Conservation (phyloP, 2,329 filamentous ascomycete species). For the Alternaria sp. region DNA sequence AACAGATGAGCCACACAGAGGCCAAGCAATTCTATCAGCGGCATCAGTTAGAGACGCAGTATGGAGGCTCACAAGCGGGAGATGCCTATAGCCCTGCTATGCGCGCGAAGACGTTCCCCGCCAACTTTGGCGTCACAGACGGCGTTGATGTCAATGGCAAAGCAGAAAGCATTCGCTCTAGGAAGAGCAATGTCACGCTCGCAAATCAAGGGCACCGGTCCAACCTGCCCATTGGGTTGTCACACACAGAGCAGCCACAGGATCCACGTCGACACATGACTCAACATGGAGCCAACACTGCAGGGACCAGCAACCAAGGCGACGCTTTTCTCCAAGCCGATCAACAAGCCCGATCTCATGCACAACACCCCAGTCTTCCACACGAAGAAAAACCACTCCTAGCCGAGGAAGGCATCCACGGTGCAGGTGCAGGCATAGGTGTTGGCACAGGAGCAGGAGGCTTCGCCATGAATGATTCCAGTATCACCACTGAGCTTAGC, state of each 20-base stretch:
- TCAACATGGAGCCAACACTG: slow-evolving; percentile 25
- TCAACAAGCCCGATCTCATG: slow-evolving; percentile 59
- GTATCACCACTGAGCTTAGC: slow-evolving; percentile 82
- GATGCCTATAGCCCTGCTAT: slow-evolving; percentile 54
- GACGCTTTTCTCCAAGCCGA: slow-evolving; percentile 58
- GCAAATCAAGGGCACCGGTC: slow-evolving; percentile 40
- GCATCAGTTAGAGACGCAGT: slow-evolving; percentile 71
- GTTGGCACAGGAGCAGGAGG: slow-evolving; percentile 69
- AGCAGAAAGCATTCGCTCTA: slow-evolving; percentile 55
- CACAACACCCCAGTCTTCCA: slow-evolving; percentile 60
- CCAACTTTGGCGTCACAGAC: slow-evolving; percentile 51
- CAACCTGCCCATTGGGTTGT: slow-evolving; percentile 39
- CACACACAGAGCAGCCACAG: slow-evolving; percentile 45
- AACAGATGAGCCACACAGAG: slow-evolving; percentile 91
- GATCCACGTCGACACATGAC: slow-evolving; percentile 33
- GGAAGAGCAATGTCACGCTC: slow-evolving; percentile 50
- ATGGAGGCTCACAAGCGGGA: slow-evolving; percentile 52
- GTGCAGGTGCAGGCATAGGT: slow-evolving; percentile 66
- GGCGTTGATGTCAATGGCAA: slow-evolving; percentile 47
- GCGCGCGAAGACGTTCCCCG: slow-evolving; percentile 56
- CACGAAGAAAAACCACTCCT: slow-evolving; percentile 66
- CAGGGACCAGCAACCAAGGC: slow-evolving; percentile 24
- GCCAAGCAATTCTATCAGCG: slow-evolving; percentile 96
- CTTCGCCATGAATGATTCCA: slow-evolving; percentile 75
- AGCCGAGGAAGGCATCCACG: slow-evolving; percentile 64